A percentile compares a stretch with the other conserved stretches of the same genome.
Evolutionary conservation across 208 protist genomes (phyloP).

Genomic region (Phytomonas francai): DNA sequence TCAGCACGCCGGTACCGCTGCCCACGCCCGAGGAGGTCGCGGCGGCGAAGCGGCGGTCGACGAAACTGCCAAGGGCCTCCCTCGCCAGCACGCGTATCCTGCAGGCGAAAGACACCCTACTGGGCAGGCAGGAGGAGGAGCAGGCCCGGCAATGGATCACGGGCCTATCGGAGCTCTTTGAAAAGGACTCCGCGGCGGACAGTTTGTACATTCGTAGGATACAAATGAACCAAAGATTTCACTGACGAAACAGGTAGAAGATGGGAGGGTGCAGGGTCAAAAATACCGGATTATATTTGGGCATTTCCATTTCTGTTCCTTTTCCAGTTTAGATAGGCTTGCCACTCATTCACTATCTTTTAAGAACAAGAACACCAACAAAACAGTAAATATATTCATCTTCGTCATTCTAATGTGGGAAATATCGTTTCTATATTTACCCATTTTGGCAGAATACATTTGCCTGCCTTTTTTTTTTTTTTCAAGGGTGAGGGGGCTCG

Average conservation of each 20-base stretch:
- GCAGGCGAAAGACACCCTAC: constrained; percentile 37
- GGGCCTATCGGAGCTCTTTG: constrained; percentile 15
- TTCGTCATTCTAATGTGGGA: constrained; percentile 1
- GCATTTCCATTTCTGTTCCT: background rate
- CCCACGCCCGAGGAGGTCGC: constrained; percentile 44
- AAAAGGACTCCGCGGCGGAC: constrained; percentile 20
- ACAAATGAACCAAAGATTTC: constrained; percentile 1
- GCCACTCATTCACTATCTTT: background rate
- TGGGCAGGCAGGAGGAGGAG: constrained; percentile 17
- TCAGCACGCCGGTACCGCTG: constrained; percentile 47
- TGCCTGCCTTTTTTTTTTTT: background rate
- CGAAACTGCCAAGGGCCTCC: constrained; percentile 28
- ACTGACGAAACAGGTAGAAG: background rate
- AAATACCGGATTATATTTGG: constrained; percentile 1
- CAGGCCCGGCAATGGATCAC: constrained; percentile 18
- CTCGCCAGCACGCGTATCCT: constrained; percentile 26
- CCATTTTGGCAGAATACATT: background rate
- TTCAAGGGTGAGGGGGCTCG: background rate
- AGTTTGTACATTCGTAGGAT: constrained; percentile 22
- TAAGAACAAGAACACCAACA: background rate
- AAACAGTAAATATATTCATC: background rate
- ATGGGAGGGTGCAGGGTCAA: background rate
- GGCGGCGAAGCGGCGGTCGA: constrained; percentile 22
- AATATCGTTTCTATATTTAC: constrained; percentile 5
- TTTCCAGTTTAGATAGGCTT: background rate